A percentile compares a stretch with the other conserved stretches of the same genome.
phyloP scores from a whole-genome alignment of 129 eudicot genomes.

The Heracleum sosnowskyi region DNA sequence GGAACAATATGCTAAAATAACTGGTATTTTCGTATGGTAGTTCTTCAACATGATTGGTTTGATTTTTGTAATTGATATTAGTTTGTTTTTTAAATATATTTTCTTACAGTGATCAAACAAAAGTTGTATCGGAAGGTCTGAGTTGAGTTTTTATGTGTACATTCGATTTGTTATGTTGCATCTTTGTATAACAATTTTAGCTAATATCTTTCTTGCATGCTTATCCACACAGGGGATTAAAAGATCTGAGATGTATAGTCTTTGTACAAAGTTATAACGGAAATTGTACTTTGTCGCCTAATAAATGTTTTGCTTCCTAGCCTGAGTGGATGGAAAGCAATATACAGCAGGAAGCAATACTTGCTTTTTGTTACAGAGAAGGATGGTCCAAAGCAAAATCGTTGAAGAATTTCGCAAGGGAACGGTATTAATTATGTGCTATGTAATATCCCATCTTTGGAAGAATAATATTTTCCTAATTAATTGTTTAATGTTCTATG shows the following conservation, averaged over 20 bases:
- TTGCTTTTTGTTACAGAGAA: constrained; percentile 47
- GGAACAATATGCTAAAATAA: not conserved
- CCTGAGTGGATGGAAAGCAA: constrained; percentile 48
- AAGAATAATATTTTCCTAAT: not conserved
- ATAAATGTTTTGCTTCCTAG: constrained; percentile 52
- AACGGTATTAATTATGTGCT: constrained; percentile 21
- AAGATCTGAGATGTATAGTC: constrained; percentile 76
- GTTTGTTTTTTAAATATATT: no score
- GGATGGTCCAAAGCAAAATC: constrained; percentile 50
- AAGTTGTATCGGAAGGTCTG: not conserved
- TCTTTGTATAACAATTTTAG: not conserved
- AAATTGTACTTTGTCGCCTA: constrained; percentile 52
- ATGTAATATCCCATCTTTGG: not conserved
- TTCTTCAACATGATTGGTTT: not conserved
- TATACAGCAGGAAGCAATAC: constrained; percentile 58
- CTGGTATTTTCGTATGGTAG: not conserved
- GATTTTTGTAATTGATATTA: no score
- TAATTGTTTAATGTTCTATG: not conserved
- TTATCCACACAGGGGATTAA: constrained; percentile 30
- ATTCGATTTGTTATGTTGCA: not conserved
- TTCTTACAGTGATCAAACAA: not conserved
- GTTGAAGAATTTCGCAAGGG: constrained; percentile 82
- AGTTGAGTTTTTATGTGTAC: not conserved
- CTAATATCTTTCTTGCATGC: not conserved
- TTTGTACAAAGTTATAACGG: constrained; percentile 78